Conservation (phyloP, 2,329 filamentous ascomycete species). For the Amesomyces nigricolor region DNA sequence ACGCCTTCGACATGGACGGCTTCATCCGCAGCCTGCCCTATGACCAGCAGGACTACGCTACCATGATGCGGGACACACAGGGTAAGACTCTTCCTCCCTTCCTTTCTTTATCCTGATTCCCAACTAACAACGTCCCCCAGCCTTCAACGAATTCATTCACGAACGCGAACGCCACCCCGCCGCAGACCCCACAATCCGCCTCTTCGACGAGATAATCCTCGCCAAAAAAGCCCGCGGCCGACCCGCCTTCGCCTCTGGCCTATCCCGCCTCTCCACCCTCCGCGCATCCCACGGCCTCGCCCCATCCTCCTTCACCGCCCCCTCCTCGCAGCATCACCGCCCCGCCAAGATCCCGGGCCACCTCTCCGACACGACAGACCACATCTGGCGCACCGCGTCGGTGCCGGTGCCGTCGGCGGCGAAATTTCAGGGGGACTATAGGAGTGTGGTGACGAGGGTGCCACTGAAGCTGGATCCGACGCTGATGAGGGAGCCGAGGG, state of each 20-base stretch:
- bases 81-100: conserved; percentile 38
- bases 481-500: conserved; percentile 86
- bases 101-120: not conserved
- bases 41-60: conserved; percentile 59
- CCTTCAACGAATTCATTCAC: conserved; percentile 80
- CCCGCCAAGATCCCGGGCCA: conserved; percentile 49
- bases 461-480: conserved; percentile 79
- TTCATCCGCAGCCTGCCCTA: conserved; percentile 60
- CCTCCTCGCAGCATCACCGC: conserved; percentile 30
- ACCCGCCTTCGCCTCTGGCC: conserved; percentile 58
- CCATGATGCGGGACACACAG: conserved; percentile 62
- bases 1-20: conserved; percentile 59
- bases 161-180: conserved; percentile 64
- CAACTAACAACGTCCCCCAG: conserved; percentile 33
- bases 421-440: conserved; percentile 59
- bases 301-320: conserved; percentile 35
- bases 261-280: conserved; percentile 56
- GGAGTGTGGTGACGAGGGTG: conserved; percentile 55
- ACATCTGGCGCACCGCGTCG: conserved; percentile 69
- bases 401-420: conserved; percentile 55
- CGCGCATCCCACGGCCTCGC: conserved; percentile 50
- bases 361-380: conserved; percentile 67
- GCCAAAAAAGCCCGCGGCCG: conserved; percentile 67
- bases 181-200: conserved; percentile 60
- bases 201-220: conserved; percentile 80